Evolutionary conservation across 2,329 filamentous ascomycete species (phyloP).

Genomic region (Pseudogymnoascus destructans): DNA sequence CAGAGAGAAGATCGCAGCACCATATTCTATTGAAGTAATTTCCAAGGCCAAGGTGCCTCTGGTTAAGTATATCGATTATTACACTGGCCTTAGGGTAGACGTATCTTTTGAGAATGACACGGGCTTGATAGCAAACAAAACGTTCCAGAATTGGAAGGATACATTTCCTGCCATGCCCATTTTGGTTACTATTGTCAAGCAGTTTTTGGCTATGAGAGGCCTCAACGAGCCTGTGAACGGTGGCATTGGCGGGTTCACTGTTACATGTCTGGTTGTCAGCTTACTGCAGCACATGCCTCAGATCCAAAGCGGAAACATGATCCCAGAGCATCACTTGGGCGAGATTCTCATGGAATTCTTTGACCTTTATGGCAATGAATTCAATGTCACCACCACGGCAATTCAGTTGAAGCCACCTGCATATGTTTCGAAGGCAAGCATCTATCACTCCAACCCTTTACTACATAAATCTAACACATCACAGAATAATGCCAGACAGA

Average conservation of each 20-base stretch:
- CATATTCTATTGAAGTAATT: constrained; percentile 53
- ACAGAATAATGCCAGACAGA: constrained; percentile 15
- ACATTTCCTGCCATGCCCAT: constrained; percentile 76
- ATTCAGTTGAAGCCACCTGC: constrained; percentile 65
- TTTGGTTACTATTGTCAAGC: constrained; percentile 79
- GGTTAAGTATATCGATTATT: constrained; percentile 73
- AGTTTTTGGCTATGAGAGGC: constrained; percentile 77
- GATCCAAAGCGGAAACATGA: constrained; percentile 46
- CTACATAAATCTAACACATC: not conserved
- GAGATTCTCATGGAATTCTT: constrained; percentile 79
- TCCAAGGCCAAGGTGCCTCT: constrained; percentile 71
- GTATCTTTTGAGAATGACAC: constrained; percentile 88
- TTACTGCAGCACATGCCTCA: constrained; percentile 71
- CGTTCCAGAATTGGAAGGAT: constrained; percentile 66
- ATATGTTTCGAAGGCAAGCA: constrained; percentile 61
- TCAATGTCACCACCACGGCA: constrained; percentile 55
- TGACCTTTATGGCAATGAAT: constrained; percentile 73
- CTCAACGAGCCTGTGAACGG: constrained; percentile 86
- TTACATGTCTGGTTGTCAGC: constrained; percentile 86
- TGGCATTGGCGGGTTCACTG: constrained; percentile 84
- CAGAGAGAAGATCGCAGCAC: constrained; percentile 41
- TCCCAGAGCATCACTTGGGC: constrained; percentile 56
- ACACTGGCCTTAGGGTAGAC: constrained; percentile 74
- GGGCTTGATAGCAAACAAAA: constrained; percentile 66
- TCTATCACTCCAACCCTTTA: not conserved